Percentiles rank a stretch among this genome's conserved stretches.
These are phyloP conservation scores for Sclerotinia nivalis DNA, from an alignment of 2,329 filamentous ascomycete genomes.

Conservation along the genomic window DNA sequence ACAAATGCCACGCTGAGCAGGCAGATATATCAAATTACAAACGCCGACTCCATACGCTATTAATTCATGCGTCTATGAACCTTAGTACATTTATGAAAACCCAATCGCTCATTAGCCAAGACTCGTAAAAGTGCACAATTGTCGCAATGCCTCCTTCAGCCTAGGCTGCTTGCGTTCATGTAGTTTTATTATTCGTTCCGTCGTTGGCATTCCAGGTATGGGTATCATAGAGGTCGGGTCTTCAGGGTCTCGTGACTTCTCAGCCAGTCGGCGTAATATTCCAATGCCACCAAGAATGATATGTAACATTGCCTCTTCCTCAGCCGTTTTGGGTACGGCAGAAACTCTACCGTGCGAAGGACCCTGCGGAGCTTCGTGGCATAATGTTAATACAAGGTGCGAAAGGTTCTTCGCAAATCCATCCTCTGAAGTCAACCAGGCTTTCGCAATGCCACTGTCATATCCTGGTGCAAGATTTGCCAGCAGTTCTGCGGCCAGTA, in stretches of 20 bases:
- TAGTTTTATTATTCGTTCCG: slow-evolving; percentile 66
- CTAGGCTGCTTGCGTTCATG: slow-evolving; percentile 64
- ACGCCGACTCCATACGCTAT: slow-evolving; percentile 40
- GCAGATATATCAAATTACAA: slow-evolving; percentile 29
- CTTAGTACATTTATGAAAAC: slow-evolving; percentile 37
- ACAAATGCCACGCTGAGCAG: slow-evolving; percentile 32
- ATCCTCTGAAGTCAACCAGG: slow-evolving; percentile 82
- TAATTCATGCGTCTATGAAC: slow-evolving; percentile 40
- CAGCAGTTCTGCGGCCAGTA: slow-evolving; percentile 87
- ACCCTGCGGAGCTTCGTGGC: slow-evolving; percentile 54
- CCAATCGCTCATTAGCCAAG: slow-evolving; percentile 46
- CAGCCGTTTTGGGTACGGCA: slow-evolving; percentile 38
- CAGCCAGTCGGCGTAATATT: slow-evolving; percentile 65
- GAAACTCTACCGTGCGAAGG: slow-evolving; percentile 43
- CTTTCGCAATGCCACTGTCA: slow-evolving; percentile 71
- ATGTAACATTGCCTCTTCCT: slow-evolving; percentile 41
- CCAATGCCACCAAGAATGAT: slow-evolving; percentile 69
- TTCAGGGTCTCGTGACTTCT: slow-evolving; percentile 64
- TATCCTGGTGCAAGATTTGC: slow-evolving; percentile 69
- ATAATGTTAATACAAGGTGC: slow-evolving; percentile 71
- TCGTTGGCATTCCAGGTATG: slow-evolving; percentile 62
- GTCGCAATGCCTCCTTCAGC: slow-evolving; percentile 66
- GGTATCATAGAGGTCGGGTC: slow-evolving; percentile 55
- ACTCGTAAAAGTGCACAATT: slow-evolving; percentile 64
- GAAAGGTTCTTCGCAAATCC: slow-evolving; percentile 81